Conservation (phyloP, 1,284 basidiomycete species). For the Leccinum fallax region DNA sequence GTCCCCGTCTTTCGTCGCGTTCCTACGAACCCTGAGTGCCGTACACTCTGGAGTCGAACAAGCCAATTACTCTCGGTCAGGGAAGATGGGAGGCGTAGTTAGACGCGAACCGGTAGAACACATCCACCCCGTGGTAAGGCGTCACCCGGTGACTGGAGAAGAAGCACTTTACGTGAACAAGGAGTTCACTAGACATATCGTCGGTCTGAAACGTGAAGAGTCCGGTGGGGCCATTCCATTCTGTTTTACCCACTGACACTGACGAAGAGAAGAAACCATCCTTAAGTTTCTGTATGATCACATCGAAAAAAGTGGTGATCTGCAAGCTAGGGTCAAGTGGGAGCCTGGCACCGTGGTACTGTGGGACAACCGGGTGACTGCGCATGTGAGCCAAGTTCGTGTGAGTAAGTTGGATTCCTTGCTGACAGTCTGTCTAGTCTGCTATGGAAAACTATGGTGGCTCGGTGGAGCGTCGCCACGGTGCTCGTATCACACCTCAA, state of each 20-base stretch:
- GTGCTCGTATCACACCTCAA: slow-evolving; percentile 81
- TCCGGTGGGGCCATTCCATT: slow-evolving; percentile 52
- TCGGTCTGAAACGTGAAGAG: slow-evolving; percentile 80
- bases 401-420: slow-evolving; percentile 13
- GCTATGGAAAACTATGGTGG: slow-evolving; percentile 79
- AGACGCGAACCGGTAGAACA: slow-evolving; percentile 79
- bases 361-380: slow-evolving; percentile 80
- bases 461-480: slow-evolving; percentile 70
- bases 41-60: slow-evolving; percentile 81
- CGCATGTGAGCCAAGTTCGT: slow-evolving; percentile 53
- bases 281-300: slow-evolving; percentile 72
- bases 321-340: slow-evolving; percentile 74
- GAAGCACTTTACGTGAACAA: slow-evolving; percentile 82
- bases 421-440: slow-evolving; percentile 46
- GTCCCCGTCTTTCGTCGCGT: slow-evolving; percentile 71
- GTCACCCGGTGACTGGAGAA: slow-evolving; percentile 81
- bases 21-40: slow-evolving; percentile 41
- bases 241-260: background rate
- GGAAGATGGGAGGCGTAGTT: slow-evolving; percentile 69
- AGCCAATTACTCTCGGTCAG: slow-evolving; percentile 69
- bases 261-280: slow-evolving; percentile 51
- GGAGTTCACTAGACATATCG: slow-evolving; percentile 77
- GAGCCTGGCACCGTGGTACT: slow-evolving; percentile 67
- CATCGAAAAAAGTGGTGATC: slow-evolving; percentile 69
- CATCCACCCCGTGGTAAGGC: slow-evolving; percentile 65